Evolutionary conservation across 257 asterid species (phyloP).

Genomic region (Apocynum venetum): DNA sequence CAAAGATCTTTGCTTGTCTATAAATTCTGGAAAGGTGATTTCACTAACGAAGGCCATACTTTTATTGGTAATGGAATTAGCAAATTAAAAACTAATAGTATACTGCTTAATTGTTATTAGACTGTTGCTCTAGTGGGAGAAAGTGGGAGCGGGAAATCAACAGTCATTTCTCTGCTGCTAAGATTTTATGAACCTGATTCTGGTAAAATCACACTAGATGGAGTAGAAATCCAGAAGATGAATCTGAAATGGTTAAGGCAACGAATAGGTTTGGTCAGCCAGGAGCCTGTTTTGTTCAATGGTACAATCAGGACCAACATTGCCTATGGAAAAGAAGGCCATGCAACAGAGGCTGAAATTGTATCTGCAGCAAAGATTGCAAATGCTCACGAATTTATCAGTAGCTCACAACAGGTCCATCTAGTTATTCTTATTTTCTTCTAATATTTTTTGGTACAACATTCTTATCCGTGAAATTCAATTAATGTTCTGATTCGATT

Average conservation of each 20-base stretch:
- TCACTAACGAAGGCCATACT: neutral
- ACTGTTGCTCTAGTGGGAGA: slow-evolving; percentile 41
- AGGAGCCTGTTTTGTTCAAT: slow-evolving; percentile 20
- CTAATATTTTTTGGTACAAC: too few relatives aligned
- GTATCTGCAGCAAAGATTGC: slow-evolving; percentile 22
- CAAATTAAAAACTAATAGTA: neutral
- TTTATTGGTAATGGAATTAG: neutral
- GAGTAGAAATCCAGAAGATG: slow-evolving; percentile 12
- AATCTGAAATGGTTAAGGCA: slow-evolving; percentile 22
- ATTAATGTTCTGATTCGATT: neutral
- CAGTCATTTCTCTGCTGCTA: slow-evolving; percentile 29
- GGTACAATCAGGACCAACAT: slow-evolving; percentile 22
- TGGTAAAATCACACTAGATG: slow-evolving; percentile 22
- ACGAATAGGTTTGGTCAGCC: slow-evolving; percentile 24
- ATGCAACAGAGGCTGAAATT: slow-evolving; percentile 22
- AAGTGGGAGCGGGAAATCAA: slow-evolving; percentile 43
- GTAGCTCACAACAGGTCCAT: slow-evolving; percentile 18
- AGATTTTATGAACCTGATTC: slow-evolving; percentile 24
- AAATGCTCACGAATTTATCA: slow-evolving; percentile 22
- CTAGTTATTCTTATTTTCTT: neutral
- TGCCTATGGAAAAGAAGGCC: slow-evolving; percentile 24
- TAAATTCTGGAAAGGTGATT: slow-evolving; percentile 50
- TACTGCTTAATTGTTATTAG: slow-evolving; percentile 1
- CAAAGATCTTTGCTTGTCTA: slow-evolving; percentile 45
- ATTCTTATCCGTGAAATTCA: neutral